Evolutionary conservation across 148 eudicot genomes (phyloP), one percentile per base, ranked within the genome.

Genomic region (Vaccinium macrocarpon): DNA sequence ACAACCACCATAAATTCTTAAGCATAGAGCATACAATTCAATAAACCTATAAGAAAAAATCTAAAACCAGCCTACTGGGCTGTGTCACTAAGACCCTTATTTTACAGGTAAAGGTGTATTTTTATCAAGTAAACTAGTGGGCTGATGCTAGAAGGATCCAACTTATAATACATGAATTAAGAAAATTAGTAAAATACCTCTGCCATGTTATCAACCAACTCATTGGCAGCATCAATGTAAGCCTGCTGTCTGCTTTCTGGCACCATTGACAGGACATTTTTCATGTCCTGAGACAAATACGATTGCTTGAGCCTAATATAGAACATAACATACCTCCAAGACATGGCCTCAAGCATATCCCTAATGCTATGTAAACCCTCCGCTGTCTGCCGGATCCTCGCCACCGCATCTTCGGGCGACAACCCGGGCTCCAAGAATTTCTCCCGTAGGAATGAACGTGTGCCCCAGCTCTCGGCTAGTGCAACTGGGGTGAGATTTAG

Each of bases 291-390:
- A 48, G 88, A 87, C 78, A 95, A 91, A 88, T 95, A 95, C 15
- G 93, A 89, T 35, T 90, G 86, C 84, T 95, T 95, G 11, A 94
- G 84, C 21, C 97, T 83, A 23, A 95, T 92, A 80, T 93, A 92
- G 85, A 91, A 95, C 79, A 95, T 75, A 13, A 95, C 88, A 71
- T 93, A 95, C 91, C 95, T 90, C 98, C 98, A 95, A 11, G 98
- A 90, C 96, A 90, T 93, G 21, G 94, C 91, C 25, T 95, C 98
- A 86, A 95, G 76, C 98, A 95, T 95, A 48, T 89, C 92, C 87
- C 93, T 85, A 9, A 95, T 82, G 79, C 92, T 85, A 78, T 93
- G 98, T 8, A 95, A 85, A 29, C 97, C 98, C 56, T 95, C 94
- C 0, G 97, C 94, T 0, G 98, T 94, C 77, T 94, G 92, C 51